Evolutionary conservation across 371 early-diverging fungal genomes (phyloP), one percentile per base, ranked within the genome.

Genomic region (Batkoa obscura): DNA sequence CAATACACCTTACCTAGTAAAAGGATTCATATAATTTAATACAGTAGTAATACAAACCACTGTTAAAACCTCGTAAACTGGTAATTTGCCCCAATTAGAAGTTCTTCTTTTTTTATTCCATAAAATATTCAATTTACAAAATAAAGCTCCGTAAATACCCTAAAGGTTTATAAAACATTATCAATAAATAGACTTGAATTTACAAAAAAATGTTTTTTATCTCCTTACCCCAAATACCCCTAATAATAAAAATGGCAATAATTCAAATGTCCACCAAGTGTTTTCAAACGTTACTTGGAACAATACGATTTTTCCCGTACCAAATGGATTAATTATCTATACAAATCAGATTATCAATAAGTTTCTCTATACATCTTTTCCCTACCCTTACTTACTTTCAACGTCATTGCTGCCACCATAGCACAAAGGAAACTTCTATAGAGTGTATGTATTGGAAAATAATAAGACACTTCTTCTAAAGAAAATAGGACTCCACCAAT

Each of bases 401-500:
- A 67, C 4, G 84, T 83, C 17, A 84, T 73, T 2, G 88, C 86
- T 2, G 90, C 92, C 0, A 86, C 74, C 61, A 90, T 68, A 0
- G 93, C 88, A 68, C 92, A 91, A 57, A 93, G 84, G 65, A 90
- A 93, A 59, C 81, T 80, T 45, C 90, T 71, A 72, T 86, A 84
- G 81, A 95, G 81, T 4, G 92, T 91, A 59, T 87, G 84, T 48
- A 76, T 75, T 4, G 94, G 91, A 56, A 95, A 93, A 61, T 86
- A 88, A 59, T 86, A 85, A 60, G 86, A 83, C 32, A 92, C 80
- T 70, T 94, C 94, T 93, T 88, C 69, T 69, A 84, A 64, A 47
- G 76, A 74, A 59, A 92, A 93, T 23, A 95, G 62, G 15, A 95
- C 91, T 9, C 96, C 96, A 41, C 96, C 94, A 15, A 93, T 84